These are phyloP conservation scores for Claviceps capensis DNA, from an alignment of 2,329 filamentous ascomycete species.

Conservation along the genomic window DNA sequence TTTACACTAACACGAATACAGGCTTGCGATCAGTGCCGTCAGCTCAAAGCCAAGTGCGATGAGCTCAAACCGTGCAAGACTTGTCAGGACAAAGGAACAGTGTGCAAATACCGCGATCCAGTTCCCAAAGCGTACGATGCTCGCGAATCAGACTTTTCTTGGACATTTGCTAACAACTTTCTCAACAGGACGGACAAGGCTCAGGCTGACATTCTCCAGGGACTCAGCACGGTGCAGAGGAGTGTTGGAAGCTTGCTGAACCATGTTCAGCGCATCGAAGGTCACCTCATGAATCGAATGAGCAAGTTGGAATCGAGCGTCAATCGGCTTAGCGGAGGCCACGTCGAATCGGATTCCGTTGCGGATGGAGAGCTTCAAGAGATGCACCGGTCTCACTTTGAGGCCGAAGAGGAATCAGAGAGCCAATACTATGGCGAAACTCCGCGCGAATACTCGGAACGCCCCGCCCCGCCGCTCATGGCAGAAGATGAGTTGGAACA, in stretches of 20 bases:
- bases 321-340: slow-evolving; percentile 4
- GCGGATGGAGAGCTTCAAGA: slow-evolving; percentile 18
- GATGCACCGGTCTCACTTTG: slow-evolving; percentile 8
- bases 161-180: slow-evolving; percentile 2
- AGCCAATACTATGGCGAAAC: slow-evolving; percentile 11
- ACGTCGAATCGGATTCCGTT: slow-evolving; percentile 16
- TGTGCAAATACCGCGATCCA: slow-evolving; percentile 82
- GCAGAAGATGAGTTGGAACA: slow-evolving; percentile 36
- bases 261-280: slow-evolving; percentile 26
- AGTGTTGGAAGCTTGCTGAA: slow-evolving; percentile 23
- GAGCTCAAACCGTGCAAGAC: slow-evolving; percentile 74
- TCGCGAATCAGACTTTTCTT: not conserved
- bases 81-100: slow-evolving; percentile 73
- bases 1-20: slow-evolving; percentile 21
- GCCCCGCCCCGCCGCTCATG: slow-evolving; percentile 16
- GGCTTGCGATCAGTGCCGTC: slow-evolving; percentile 84
- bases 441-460: slow-evolving; percentile 16
- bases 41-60: slow-evolving; percentile 83
- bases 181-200: slow-evolving; percentile 41
- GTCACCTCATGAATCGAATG: slow-evolving; percentile 24
- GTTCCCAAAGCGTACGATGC: slow-evolving; percentile 66
- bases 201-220: slow-evolving; percentile 45
- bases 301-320: slow-evolving; percentile 20
- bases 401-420: slow-evolving; percentile 4
- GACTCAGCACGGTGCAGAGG: slow-evolving; percentile 28